These are phyloP conservation scores for Penicillium cinerascens DNA, from an alignment of 495 filamentous ascomycete genomes.

Conservation along the genomic window DNA sequence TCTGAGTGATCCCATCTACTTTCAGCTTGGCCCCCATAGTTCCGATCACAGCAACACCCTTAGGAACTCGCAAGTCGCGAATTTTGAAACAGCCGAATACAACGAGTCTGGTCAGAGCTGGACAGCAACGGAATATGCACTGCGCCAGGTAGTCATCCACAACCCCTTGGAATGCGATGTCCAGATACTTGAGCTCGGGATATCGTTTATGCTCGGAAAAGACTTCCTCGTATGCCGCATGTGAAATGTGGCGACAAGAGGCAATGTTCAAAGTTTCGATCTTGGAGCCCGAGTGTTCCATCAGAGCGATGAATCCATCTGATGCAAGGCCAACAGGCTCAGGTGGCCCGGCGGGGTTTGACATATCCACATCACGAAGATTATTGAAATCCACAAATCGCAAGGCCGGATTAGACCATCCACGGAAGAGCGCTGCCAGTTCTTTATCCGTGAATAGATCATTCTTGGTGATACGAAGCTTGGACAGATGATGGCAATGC, in stretches of 20 bases:
- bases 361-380: slow-evolving; percentile 68
- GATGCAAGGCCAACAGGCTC: slow-evolving; percentile 66
- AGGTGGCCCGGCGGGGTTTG: slow-evolving; percentile 56
- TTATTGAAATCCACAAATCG: slow-evolving; percentile 66
- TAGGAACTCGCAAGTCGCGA: slow-evolving; percentile 62
- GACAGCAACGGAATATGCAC: slow-evolving; percentile 71
- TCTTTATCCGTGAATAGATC: slow-evolving; percentile 68
- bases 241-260: slow-evolving; percentile 74
- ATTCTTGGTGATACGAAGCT: slow-evolving; percentile 76
- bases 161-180: slow-evolving; percentile 72
- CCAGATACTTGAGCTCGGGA: slow-evolving; percentile 61
- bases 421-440: slow-evolving; percentile 64
- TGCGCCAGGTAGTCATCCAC: slow-evolving; percentile 73
- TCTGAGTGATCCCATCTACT: slow-evolving; percentile 44
- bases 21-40: slow-evolving; percentile 35
- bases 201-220: slow-evolving; percentile 63
- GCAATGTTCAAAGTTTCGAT: slow-evolving; percentile 66
- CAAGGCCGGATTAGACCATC: slow-evolving; percentile 71
- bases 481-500: slow-evolving; percentile 60
- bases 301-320: slow-evolving; percentile 69
- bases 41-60: slow-evolving; percentile 73
- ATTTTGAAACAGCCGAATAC: slow-evolving; percentile 86
- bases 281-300: slow-evolving; percentile 70
- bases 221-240: slow-evolving; percentile 62
- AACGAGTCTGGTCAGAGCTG: slow-evolving; percentile 64